A percentile compares a stretch with the other conserved stretches of the same genome.
Conservation (phyloP, 1,284 basidiomycete genomes). For the Ganoderma sinense region DNA sequence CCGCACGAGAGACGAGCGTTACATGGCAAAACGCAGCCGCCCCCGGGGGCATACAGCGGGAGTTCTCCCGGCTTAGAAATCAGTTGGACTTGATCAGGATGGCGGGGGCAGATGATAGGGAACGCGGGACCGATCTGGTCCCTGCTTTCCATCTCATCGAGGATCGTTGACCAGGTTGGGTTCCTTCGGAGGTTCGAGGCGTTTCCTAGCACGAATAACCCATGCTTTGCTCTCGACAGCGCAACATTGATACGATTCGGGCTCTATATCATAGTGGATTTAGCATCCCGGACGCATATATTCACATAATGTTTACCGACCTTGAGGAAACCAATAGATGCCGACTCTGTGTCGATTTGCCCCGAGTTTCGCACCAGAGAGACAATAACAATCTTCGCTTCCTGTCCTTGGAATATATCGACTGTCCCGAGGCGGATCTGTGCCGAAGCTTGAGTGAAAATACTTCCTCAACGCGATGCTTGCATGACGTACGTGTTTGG, state of each 20-base stretch:
- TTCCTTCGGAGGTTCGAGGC: slow-evolving; percentile 55
- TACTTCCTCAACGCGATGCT: neutral
- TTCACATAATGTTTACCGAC: slow-evolving; percentile 39
- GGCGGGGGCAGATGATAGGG: slow-evolving; percentile 66
- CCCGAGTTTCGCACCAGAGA: slow-evolving; percentile 78
- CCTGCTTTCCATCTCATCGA: slow-evolving; percentile 59
- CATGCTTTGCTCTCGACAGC: slow-evolving; percentile 75
- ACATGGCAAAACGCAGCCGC: slow-evolving; percentile 68
- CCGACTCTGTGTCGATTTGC: slow-evolving; percentile 45
- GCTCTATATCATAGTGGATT: slow-evolving; percentile 15
- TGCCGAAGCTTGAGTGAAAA: neutral
- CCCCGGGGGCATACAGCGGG: slow-evolving; percentile 57
- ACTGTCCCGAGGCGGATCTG: slow-evolving; percentile 79
- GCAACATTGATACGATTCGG: slow-evolving; percentile 51
- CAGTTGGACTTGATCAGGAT: slow-evolving; percentile 51
- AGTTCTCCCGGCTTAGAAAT: slow-evolving; percentile 63
- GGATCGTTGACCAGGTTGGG: slow-evolving; percentile 67
- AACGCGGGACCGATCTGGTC: slow-evolving; percentile 59
- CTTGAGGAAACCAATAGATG: slow-evolving; percentile 74
- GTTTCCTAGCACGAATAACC: slow-evolving; percentile 77
- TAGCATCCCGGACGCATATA: too few relatives aligned
- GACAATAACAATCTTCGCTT: slow-evolving; percentile 72
- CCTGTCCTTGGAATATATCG: slow-evolving; percentile 82
- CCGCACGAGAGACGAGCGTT: slow-evolving; percentile 67
- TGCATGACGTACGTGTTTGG: slow-evolving; percentile 51